Conservation (phyloP, 306 rosid species). For the Argentina anserina region DNA sequence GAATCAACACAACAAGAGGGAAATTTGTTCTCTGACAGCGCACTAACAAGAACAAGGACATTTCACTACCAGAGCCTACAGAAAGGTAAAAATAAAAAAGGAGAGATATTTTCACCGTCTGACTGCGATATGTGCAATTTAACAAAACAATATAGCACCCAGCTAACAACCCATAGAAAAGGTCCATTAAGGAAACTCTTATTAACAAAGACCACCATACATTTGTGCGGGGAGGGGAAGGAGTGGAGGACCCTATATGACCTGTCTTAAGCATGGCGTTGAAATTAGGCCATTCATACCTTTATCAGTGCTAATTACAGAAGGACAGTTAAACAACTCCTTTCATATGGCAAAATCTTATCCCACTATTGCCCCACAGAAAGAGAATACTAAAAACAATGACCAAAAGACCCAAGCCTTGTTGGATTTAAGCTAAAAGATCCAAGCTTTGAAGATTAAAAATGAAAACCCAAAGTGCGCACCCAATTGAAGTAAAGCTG, state of each 20-base stretch:
- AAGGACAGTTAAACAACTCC: neutral
- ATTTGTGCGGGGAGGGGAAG: neutral
- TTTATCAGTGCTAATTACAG: neutral
- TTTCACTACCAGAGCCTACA: slow-evolving; percentile 23
- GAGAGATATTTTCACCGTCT: neutral
- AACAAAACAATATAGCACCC: slow-evolving; percentile 22
- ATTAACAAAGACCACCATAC: slow-evolving; percentile 16
- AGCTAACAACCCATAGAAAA: slow-evolving; percentile 17
- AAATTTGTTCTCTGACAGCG: slow-evolving; percentile 19
- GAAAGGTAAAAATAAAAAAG: neutral
- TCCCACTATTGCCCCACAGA: neutral
- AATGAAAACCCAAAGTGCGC: neutral
- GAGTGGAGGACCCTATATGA: slow-evolving; percentile 12
- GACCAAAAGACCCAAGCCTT: neutral
- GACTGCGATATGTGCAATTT: neutral
- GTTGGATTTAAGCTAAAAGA: neutral
- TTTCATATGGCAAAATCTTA: neutral
- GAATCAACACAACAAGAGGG: slow-evolving; percentile 20
- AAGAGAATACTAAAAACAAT: neutral
- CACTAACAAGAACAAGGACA: slow-evolving; percentile 38
- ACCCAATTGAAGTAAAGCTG: neutral
- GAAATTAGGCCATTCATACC: neutral
- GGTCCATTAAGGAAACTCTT: slow-evolving; percentile 18
- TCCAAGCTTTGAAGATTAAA: neutral
- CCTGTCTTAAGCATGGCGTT: slow-evolving; percentile 20